phyloP scores from a whole-genome alignment of 495 filamentous ascomycete genomes.

The Penicillium cinerascens region DNA sequence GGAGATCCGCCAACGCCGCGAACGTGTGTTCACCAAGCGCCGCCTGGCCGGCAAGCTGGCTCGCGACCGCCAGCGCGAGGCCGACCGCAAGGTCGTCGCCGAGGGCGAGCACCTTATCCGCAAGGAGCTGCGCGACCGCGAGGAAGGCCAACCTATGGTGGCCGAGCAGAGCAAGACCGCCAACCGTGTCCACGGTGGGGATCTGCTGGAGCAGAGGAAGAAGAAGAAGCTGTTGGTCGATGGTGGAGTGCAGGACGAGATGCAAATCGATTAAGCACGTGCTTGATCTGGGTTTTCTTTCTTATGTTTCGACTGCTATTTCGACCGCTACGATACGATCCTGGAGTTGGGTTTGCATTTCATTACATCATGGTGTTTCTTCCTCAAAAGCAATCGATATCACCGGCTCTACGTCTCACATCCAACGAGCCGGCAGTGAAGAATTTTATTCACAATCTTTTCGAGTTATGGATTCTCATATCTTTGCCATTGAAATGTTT shows the following conservation, averaged over 20 bases:
- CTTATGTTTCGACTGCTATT: conserved; percentile 23
- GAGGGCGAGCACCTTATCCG: conserved; percentile 79
- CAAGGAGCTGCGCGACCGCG: conserved; percentile 46
- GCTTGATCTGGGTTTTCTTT: conserved; percentile 6
- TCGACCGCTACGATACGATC: conserved; percentile 21
- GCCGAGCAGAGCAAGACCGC: conserved; percentile 34
- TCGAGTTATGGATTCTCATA: background rate
- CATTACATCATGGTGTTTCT: conserved; percentile 24
- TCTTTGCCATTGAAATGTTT: background rate
- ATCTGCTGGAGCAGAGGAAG: conserved; percentile 54
- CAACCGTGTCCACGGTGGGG: conserved; percentile 47
- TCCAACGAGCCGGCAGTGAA: conserved; percentile 16
- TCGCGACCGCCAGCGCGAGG: conserved; percentile 61
- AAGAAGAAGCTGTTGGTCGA: conserved; percentile 62
- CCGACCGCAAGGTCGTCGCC: conserved; percentile 81
- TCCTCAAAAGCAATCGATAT: conserved; percentile 30
- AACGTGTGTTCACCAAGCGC: conserved; percentile 87
- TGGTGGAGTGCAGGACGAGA: conserved; percentile 62
- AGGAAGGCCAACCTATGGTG: conserved; percentile 42
- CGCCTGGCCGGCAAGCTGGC: conserved; percentile 87
- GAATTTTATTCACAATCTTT: background rate
- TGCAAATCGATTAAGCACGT: conserved; percentile 63
- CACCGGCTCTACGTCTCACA: conserved; percentile 24
- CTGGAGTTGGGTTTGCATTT: conserved; percentile 33
- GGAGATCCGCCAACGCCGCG: conserved; percentile 79